Base-by-base conservation (phyloP, 768 basidiomycete genomes). In the Tulasnella sp. region DNA sequence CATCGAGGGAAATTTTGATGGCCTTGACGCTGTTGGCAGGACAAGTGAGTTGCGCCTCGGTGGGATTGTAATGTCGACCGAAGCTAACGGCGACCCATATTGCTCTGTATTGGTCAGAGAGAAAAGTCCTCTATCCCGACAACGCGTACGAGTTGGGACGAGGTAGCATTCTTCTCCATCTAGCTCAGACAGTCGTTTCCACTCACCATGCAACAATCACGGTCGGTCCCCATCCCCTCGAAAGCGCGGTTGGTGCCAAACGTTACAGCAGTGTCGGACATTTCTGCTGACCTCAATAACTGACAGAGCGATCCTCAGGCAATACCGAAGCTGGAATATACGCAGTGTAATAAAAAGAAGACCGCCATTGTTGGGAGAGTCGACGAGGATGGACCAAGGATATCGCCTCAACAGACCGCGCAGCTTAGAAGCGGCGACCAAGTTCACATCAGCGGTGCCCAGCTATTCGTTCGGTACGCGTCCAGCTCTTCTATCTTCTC, bases 91-190 rank as follows among this genome's bases (percentile, higher is more conserved):
- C 22, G n/a, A 6, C 54, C 12, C 54, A 19, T n/a, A 42, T 29
- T n/a, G 2, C 54, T 5, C 9, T 29, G 29, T 22, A n/a, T 45
- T 38, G 19, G 15, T 49, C 11, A 68, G 64, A 39, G 40, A 68
- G 74, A 38, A 76, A 76, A 42, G n/a, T 76, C 7, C 74, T 76
- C 14, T 76, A 68, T 19, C 74, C 74, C n/a, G 58, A 39, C 25
- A 39, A 39, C 15, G n/a, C 58, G 25, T 76, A 76, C 36, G 36
- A 58, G 25, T 34, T 76, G 8, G 74, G 74, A 34, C 22, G 74
- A 22, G 67, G 49, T 1, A 69, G 64, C 38, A 49, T 70, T 29
- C n/a, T 69, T 22, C 58, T 76, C 29, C 52, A 36, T 37, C 25
- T 76, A 5, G n/a, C 67, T 6, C 54, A 29, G 25, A 76, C 68